Evolutionary conservation across 2,329 filamentous ascomycete genomes (phyloP).

Genomic region (Keithomyces neogunnii): DNA sequence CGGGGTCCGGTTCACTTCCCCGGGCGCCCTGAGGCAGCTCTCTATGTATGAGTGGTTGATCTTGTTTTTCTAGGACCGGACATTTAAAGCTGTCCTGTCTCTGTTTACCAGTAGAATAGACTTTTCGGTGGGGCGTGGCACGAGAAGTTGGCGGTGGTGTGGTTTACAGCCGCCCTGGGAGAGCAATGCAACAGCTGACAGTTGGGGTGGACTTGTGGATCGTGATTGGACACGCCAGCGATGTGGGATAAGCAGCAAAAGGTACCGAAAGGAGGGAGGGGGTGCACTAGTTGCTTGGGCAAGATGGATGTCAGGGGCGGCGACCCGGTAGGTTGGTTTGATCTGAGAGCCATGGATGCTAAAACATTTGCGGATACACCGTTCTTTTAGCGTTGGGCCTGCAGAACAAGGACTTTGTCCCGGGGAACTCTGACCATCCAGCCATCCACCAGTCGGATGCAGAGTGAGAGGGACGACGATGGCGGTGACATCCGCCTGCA

Average conservation of each 20-base stretch:
- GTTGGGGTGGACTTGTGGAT: not conserved
- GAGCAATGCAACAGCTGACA: not conserved
- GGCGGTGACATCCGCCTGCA: not conserved
- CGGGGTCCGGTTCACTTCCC: slow-evolving; percentile 12
- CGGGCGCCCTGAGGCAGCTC: slow-evolving; percentile 1
- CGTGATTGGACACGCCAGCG: not conserved
- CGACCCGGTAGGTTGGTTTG: slow-evolving; percentile 12
- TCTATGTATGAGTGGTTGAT: slow-evolving; percentile 4
- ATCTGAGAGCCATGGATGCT: slow-evolving; percentile 7
- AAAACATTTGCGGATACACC: not conserved
- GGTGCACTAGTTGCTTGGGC: not conserved
- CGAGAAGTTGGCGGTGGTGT: too few species aligned
- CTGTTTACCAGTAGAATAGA: too few species aligned
- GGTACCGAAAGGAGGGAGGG: not conserved
- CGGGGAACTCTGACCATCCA: not conserved
- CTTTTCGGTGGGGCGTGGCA: too few species aligned
- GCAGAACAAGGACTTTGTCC: not conserved
- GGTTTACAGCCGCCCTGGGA: not conserved
- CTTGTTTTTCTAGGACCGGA: not conserved
- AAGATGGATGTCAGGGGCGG: slow-evolving; percentile 2
- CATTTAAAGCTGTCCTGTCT: slow-evolving; percentile 7
- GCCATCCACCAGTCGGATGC: not conserved
- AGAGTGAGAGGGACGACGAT: not conserved
- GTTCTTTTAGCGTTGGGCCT: not conserved
- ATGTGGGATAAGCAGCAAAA: too few species aligned